Evolutionary conservation across 225 moss, liverwort and hornwort genomes (phyloP).

Genomic region (Sphagnum contortum): DNA sequence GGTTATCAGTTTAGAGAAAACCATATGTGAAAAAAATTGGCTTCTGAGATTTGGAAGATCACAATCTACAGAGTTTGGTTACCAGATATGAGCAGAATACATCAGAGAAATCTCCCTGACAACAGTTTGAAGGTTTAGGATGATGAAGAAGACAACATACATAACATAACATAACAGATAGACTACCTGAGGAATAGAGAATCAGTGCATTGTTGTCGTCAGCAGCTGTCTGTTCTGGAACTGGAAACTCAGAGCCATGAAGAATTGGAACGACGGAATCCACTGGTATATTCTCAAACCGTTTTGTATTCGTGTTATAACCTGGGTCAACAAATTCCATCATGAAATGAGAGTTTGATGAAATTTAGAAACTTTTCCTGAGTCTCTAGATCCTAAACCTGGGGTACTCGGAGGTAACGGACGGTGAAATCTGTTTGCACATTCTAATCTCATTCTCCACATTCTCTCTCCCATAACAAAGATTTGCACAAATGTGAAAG

Average conservation of each 20-base stretch:
- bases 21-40: neutral
- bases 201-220: neutral
- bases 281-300: slow-evolving; percentile 5
- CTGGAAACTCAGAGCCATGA: neutral
- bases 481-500: neutral
- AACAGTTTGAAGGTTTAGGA: neutral
- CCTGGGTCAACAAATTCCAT: neutral
- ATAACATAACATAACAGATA: neutral
- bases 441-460: too few species aligned
- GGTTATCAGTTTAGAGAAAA: too few species aligned
- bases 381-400: too few species aligned
- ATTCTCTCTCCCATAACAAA: neutral
- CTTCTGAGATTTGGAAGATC: slow-evolving; percentile 10
- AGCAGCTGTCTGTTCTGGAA: too few species aligned
- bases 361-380: neutral
- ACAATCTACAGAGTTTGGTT: neutral
- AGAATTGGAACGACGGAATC: neutral
- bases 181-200: neutral
- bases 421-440: neutral
- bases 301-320: slow-evolving; percentile 4
- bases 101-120: neutral
- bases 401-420: neutral
- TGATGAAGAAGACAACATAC: neutral
- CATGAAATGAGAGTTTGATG: neutral
- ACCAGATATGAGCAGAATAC: neutral